Base-by-base conservation (phyloP, 1,284 basidiomycete genomes). In the Hypsizygus ulmarius region DNA sequence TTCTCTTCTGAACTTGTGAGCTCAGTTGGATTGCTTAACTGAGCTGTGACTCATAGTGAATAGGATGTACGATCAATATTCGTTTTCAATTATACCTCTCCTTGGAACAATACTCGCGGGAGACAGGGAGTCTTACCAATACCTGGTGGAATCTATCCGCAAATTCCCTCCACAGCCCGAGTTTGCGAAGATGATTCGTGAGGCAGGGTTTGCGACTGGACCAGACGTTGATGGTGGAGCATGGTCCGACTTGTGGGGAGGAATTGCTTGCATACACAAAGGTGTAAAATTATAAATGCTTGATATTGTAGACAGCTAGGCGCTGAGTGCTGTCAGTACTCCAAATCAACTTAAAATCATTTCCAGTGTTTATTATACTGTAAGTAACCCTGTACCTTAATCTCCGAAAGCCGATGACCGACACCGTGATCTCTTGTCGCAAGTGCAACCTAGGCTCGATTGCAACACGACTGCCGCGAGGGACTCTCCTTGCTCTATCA, bases 141-240 rank as follows among this genome's bases (percentile, higher is more conserved):
- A 99, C 68, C 80, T 99, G 36, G 92, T 99, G 43, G 97, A 99
- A 70, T 97, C 94, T 30, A 99, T 99, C 61, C 90, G 94, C 49
- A 83, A 83, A 57, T 99, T 99, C 77, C 96, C 96, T 28, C 76
- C 83, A 15, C 96, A 98, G 68, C 74, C 82, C 18, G 85, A 93
- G 44, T 99, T 99, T 70, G 89, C 94, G 10, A 71, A 82, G 61
- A 91, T 99, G 94, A 88, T 95, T 55, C 70, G 78, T 55, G 84
- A 93, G 35, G 91, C 90, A 18, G 92, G 93, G 0, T 94, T 96
- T 69, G 67, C 81, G 45, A 90, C 84, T 2, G 91, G 89, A 27
- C 78, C 77, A 47, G 84, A 92, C 61, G 82, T 82, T 42, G 84
- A 88, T 59, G 91, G 89, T n/a, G 90, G 89, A 12, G 90, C 90